Conservation (phyloP, 2,329 filamentous ascomycete species). For the Talaromyces sp. region DNA sequence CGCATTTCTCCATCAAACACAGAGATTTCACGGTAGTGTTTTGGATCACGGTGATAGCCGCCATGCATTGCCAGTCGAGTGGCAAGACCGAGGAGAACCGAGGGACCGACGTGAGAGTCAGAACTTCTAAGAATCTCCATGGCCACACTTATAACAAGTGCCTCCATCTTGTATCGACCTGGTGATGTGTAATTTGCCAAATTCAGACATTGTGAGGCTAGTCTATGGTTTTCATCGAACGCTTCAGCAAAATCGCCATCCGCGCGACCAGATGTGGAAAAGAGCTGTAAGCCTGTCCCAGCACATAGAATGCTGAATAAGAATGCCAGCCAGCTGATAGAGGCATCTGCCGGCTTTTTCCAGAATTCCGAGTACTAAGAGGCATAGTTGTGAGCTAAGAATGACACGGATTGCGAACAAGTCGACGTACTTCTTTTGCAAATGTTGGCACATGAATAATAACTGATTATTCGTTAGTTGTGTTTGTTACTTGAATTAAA, state of each 20-base stretch:
- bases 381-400: background rate
- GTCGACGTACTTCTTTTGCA: conserved; percentile 13
- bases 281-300: conserved; percentile 14
- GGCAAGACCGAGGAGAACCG: background rate
- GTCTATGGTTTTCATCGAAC: conserved; percentile 10
- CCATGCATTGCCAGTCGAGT: background rate
- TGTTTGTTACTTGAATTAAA: background rate
- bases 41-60: conserved; percentile 2
- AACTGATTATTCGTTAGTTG: conserved; percentile 8
- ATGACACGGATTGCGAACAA: background rate
- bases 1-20: conserved; percentile 3
- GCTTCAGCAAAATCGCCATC: conserved; percentile 11
- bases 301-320: conserved; percentile 17
- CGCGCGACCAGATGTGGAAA: conserved; percentile 10
- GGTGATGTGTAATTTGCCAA: conserved; percentile 1
- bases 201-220: conserved; percentile 1
- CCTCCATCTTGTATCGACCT: conserved; percentile 1
- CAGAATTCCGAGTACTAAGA: conserved; percentile 17
- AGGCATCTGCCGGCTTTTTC: conserved; percentile 11
- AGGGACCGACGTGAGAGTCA: background rate
- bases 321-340: conserved; percentile 16
- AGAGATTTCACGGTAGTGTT: background rate
- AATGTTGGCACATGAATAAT: conserved; percentile 18
- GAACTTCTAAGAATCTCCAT: conserved; percentile 5
- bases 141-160: conserved; percentile 1